Evolutionary conservation across 768 basidiomycete genomes (phyloP).

Genomic region (Tricholoma hemisulphureum): DNA sequence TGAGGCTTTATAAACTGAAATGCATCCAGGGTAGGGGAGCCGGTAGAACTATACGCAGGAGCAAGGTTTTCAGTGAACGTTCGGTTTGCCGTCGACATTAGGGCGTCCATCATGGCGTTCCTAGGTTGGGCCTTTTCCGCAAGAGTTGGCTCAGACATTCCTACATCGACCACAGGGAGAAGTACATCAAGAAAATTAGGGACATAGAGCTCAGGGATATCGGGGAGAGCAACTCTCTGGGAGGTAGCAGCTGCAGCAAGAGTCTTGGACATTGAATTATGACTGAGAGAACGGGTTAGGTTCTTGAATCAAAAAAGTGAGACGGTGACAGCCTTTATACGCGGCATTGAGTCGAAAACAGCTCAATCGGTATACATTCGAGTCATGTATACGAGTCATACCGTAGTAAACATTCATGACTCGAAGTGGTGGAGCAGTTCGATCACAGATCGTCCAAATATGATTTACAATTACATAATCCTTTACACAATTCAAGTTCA

Average conservation of each 20-base stretch:
- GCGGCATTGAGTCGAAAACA: too few relatives aligned
- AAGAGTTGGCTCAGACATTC: not conserved
- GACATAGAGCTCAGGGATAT: conserved; percentile 57
- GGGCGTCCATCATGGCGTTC: conserved; percentile 58
- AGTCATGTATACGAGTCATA: too few relatives aligned
- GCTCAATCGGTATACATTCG: too few relatives aligned
- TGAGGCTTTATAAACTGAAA: conserved; percentile 42
- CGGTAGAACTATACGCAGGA: conserved; percentile 50
- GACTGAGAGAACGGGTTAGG: too few relatives aligned
- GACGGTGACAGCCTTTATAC: too few relatives aligned
- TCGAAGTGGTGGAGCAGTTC: too few relatives aligned
- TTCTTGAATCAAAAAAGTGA: too few relatives aligned
- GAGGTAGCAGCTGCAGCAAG: conserved; percentile 22
- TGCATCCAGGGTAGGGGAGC: conserved; percentile 53
- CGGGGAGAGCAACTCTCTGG: conserved; percentile 52
- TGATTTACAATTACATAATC: too few relatives aligned
- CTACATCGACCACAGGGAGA: conserved; percentile 34
- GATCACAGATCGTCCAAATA: too few relatives aligned
- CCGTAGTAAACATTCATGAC: too few relatives aligned
- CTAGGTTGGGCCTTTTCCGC: conserved; percentile 12
- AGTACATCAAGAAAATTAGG: conserved; percentile 56
- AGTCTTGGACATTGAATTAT: conserved; percentile 15
- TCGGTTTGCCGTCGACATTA: conserved; percentile 40
- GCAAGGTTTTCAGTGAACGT: conserved; percentile 52
- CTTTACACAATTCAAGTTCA: too few relatives aligned